Conservation (phyloP, 2,329 filamentous ascomycete species). For the Aschersonia sp. region DNA sequence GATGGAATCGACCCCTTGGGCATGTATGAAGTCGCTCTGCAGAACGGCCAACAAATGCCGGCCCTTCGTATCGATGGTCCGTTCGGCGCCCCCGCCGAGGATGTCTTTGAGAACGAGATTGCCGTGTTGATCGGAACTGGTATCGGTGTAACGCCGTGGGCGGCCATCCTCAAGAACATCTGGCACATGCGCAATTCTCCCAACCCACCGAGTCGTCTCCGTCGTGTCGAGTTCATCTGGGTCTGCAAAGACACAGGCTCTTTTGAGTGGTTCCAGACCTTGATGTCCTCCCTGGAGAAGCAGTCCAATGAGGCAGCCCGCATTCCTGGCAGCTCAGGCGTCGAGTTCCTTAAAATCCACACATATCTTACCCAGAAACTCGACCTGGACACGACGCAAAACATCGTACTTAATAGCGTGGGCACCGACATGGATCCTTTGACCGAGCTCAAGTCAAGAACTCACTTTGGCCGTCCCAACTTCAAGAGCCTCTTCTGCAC, state of each 20-base stretch:
- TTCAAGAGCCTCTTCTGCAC: slow-evolving; percentile 66
- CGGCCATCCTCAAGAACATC: slow-evolving; percentile 87
- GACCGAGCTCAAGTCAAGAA: slow-evolving; percentile 78
- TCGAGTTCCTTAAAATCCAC: slow-evolving; percentile 92
- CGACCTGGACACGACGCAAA: slow-evolving; percentile 83
- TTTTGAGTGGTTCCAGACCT: slow-evolving; percentile 97
- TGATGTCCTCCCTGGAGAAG: slow-evolving; percentile 78
- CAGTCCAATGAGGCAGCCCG: slow-evolving; percentile 62
- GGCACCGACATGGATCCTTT: slow-evolving; percentile 79
- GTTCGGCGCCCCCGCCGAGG: slow-evolving; percentile 92
- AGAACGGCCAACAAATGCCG: slow-evolving; percentile 90
- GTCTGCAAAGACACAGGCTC: slow-evolving; percentile 90
- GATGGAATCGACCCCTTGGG: slow-evolving; percentile 83
- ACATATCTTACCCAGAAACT: slow-evolving; percentile 93
- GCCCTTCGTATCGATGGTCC: slow-evolving; percentile 81
- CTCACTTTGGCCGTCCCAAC: slow-evolving; percentile 90
- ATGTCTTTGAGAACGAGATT: slow-evolving; percentile 90
- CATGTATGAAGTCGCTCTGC: slow-evolving; percentile 94
- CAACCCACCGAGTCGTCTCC: slow-evolving; percentile 77
- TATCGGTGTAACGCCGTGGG: slow-evolving; percentile 81
- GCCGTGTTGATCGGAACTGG: slow-evolving; percentile 75
- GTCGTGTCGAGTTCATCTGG: slow-evolving; percentile 98
- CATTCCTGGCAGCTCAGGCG: slow-evolving; percentile 49
- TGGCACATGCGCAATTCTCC: slow-evolving; percentile 88
- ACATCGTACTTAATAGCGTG: slow-evolving; percentile 93